Conservation (phyloP, 371 early-diverging fungal species). For the Chytridium lagenaria region DNA sequence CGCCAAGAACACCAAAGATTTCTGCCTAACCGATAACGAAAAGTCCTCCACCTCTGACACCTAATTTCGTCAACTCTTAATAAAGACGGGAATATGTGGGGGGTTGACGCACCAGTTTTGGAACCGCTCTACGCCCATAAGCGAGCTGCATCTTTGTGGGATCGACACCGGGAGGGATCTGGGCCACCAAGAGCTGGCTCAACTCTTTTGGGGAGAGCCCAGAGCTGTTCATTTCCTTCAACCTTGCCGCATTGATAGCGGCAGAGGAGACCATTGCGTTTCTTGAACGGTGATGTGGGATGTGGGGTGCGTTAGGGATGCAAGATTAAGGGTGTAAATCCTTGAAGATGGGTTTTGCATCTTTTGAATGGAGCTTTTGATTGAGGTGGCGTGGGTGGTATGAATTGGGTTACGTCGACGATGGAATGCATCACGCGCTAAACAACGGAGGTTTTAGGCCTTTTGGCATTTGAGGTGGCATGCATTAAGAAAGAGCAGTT, state of each 20-base stretch:
- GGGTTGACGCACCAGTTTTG: constrained; percentile 47
- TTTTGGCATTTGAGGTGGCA: too few relatives aligned
- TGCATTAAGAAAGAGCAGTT: too few relatives aligned
- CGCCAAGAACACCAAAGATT: constrained; percentile 46
- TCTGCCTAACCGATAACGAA: constrained; percentile 36
- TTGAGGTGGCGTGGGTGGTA: too few relatives aligned
- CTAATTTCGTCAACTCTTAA: constrained; percentile 15
- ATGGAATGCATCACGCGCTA: too few relatives aligned
- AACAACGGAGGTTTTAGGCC: too few relatives aligned
- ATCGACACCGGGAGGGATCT: constrained; percentile 43
- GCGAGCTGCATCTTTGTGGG: constrained; percentile 54
- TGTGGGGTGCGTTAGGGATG: too few relatives aligned
- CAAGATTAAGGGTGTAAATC: too few relatives aligned
- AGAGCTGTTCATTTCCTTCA: constrained; percentile 3
- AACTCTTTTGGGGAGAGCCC: constrained; percentile 34
- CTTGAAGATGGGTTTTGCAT: too few relatives aligned
- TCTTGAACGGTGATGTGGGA: too few relatives aligned
- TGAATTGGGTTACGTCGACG: too few relatives aligned
- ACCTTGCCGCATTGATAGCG: not conserved
- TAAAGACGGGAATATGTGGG: too few relatives aligned
- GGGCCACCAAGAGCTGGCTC: constrained; percentile 31
- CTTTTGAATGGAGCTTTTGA: too few relatives aligned
- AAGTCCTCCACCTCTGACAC: constrained; percentile 29
- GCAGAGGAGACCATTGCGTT: not conserved
- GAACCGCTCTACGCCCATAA: constrained; percentile 53